These are phyloP conservation scores for Tuber borchii DNA, from an alignment of 495 filamentous ascomycete genomes.

Conservation along the genomic window DNA sequence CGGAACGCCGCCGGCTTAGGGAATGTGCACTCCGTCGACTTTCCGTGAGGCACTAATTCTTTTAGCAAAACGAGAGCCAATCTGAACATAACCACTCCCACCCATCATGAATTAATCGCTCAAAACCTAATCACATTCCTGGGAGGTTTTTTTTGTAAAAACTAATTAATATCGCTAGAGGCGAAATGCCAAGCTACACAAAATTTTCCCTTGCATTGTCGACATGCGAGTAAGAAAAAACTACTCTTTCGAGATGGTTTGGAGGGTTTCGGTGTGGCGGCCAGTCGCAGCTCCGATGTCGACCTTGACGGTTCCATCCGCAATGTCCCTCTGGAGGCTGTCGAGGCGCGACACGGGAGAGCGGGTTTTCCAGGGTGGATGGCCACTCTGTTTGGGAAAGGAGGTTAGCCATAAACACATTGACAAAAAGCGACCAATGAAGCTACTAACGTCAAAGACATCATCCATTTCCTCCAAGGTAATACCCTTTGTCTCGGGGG, in stretches of 20 bases:
- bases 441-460: constrained; percentile 44
- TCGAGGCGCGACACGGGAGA: constrained; percentile 48
- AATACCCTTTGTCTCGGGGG: constrained; percentile 51
- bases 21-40: background rate
- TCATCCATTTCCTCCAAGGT: constrained; percentile 49
- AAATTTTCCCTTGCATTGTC: background rate
- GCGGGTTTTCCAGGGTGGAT: constrained; percentile 48
- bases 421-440: background rate
- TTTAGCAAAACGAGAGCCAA: background rate
- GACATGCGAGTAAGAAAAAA: constrained; percentile 1
- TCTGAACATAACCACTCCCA: background rate
- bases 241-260: background rate
- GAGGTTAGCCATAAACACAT: constrained; percentile 8
- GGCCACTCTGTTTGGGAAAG: constrained; percentile 39
- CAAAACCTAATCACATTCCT: background rate
- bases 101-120: background rate
- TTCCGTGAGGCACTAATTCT: background rate
- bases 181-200: background rate
- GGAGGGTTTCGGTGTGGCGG: constrained; percentile 8
- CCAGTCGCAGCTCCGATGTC: constrained; percentile 18
- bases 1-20: background rate
- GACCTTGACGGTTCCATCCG: constrained; percentile 49
- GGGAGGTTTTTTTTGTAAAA: background rate
- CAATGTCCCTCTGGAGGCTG: constrained; percentile 49
- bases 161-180: constrained; percentile 1